Percentiles rank a stretch among this genome's conserved stretches.
phyloP scores from a whole-genome alignment of 2,329 filamentous ascomycete genomes.

The Calonectria leucothoes region DNA sequence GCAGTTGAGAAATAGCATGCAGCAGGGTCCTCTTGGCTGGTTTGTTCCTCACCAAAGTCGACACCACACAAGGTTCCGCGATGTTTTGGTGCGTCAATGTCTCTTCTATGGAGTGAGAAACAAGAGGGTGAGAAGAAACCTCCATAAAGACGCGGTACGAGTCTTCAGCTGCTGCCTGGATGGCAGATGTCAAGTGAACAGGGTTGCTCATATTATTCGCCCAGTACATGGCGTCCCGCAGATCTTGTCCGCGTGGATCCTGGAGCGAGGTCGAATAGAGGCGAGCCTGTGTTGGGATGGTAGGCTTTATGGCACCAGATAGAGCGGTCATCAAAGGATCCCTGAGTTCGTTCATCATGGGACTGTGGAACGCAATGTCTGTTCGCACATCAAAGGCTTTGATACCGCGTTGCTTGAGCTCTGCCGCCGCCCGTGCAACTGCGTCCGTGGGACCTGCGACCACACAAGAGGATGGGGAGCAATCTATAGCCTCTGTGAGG shows the following conservation, averaged over 20 bases:
- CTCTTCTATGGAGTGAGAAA: not conserved
- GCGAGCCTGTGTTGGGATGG: not conserved
- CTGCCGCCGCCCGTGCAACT: not conserved
- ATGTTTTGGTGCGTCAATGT: not conserved
- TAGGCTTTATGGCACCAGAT: not conserved
- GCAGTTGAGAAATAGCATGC: not conserved
- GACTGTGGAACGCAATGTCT: not conserved
- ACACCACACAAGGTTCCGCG: not conserved
- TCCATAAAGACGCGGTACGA: not conserved
- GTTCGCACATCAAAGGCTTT: not conserved
- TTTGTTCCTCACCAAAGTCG: not conserved
- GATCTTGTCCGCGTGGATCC: not conserved
- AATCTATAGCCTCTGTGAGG: not conserved
- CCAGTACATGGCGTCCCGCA: not conserved
- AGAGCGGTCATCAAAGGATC: not conserved
- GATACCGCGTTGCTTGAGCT: not conserved
- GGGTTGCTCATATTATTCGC: not conserved
- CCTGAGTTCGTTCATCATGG: not conserved
- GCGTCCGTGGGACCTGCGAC: not conserved
- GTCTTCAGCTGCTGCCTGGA: not conserved
- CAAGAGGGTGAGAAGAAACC: not conserved
- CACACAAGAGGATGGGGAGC: not conserved
- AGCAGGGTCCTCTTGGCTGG: not conserved
- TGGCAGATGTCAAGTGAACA: not conserved
- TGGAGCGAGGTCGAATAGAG: not conserved